Conservation (phyloP, 371 early-diverging fungal genomes). For the Zychaea mexicana region DNA sequence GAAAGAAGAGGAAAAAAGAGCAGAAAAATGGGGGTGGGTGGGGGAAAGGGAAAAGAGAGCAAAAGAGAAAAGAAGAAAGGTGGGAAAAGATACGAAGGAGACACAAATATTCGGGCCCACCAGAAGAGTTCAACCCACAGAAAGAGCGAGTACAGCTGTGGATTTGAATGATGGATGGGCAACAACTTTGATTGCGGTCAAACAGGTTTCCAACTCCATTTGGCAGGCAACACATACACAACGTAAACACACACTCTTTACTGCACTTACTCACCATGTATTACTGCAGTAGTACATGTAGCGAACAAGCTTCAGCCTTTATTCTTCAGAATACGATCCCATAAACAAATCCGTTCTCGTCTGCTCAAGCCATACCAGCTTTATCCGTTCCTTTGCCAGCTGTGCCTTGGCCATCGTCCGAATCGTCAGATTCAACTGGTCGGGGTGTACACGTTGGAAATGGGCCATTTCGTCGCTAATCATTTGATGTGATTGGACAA, state of each 20-base stretch:
- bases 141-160: too few relatives aligned
- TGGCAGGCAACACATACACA: constrained; percentile 7
- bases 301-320: too few relatives aligned
- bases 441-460: constrained; percentile 38
- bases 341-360: background rate
- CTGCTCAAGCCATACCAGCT: constrained; percentile 18
- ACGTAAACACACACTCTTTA: background rate
- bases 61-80: constrained; percentile 10
- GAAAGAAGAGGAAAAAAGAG: constrained; percentile 7
- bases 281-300: too few relatives aligned
- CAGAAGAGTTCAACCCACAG: too few relatives aligned
- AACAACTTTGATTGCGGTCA: constrained; percentile 12
- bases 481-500: constrained; percentile 43
- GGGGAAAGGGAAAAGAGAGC: constrained; percentile 11
- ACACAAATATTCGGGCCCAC: constrained; percentile 11
- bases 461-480: constrained; percentile 52
- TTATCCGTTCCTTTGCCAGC: constrained; percentile 21
- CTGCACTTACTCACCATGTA: too few relatives aligned
- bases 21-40: constrained; percentile 4
- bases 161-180: background rate
- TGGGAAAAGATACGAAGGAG: constrained; percentile 16
- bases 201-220: constrained; percentile 15
- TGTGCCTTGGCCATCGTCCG: constrained; percentile 10
- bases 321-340: too few relatives aligned
- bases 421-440: constrained; percentile 22